phyloP scores from a whole-genome alignment of 2,329 filamentous ascomycete species.

The Venturia nashicola region DNA sequence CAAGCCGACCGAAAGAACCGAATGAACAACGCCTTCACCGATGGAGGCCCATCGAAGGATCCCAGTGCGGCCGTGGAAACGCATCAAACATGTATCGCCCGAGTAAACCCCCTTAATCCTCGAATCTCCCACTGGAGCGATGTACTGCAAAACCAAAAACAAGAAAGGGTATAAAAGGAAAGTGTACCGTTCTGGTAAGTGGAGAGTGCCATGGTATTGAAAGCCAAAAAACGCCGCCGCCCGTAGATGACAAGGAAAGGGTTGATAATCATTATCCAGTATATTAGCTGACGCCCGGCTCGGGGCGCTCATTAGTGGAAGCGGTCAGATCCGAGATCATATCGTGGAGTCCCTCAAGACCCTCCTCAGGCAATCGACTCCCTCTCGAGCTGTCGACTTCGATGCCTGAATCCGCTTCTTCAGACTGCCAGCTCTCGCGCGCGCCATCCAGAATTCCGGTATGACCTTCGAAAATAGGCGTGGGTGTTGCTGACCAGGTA shows the following conservation, averaged over 20 bases:
- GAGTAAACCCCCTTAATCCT: neutral
- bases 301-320: neutral
- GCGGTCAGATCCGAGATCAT: neutral
- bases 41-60: neutral
- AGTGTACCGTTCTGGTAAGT: neutral
- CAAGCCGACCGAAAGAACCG: neutral
- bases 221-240: neutral
- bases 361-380: neutral
- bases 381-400: neutral
- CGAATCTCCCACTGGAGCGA: neutral
- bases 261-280: neutral
- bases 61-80: neutral
- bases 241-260: neutral
- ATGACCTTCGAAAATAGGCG: neutral
- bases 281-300: neutral
- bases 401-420: slow-evolving; percentile 4
- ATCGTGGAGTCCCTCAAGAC: neutral
- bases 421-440: slow-evolving; percentile 4
- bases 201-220: neutral
- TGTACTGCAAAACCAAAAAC: neutral
- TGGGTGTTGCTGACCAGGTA: slow-evolving; percentile 1
- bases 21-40: neutral
- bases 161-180: slow-evolving; percentile 2
- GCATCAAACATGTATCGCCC: neutral
- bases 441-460: neutral